phyloP scores from a whole-genome alignment of 106 monocot species.

The Dendrobium officinale region DNA sequence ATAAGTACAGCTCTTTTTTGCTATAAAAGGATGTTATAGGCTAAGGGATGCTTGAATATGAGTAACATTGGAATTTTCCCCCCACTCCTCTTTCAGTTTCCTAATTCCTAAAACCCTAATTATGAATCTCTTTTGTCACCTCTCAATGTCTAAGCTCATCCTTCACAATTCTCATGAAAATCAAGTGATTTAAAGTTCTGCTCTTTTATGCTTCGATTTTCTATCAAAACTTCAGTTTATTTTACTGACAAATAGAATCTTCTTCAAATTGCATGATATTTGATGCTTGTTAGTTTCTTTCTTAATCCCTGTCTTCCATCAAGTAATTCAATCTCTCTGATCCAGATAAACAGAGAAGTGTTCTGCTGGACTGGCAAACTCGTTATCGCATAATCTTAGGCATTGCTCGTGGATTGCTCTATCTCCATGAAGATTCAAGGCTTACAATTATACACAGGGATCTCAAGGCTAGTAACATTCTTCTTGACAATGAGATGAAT shows the following conservation, averaged over 20 bases:
- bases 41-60: too few species aligned
- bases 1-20: too few species aligned
- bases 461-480: constrained; percentile 46
- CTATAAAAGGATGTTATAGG: too few species aligned
- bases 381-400: constrained; percentile 33
- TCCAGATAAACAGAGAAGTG: constrained; percentile 5
- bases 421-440: constrained; percentile 49
- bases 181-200: not conserved
- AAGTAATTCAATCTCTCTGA: not conserved
- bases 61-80: too few species aligned
- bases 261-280: not conserved
- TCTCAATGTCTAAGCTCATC: not conserved
- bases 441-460: constrained; percentile 44
- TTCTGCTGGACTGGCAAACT: constrained; percentile 28
- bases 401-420: constrained; percentile 39
- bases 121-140: not conserved
- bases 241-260: not conserved
- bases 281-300: not conserved
- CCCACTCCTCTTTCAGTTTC: not conserved
- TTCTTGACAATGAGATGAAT: constrained; percentile 40
- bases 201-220: not conserved
- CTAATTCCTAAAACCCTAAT: not conserved
- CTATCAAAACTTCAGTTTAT: not conserved
- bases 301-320: not conserved
- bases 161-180: not conserved